Evolutionary conservation across 306 rosid species (phyloP).

Genomic region (Inga laurina): DNA sequence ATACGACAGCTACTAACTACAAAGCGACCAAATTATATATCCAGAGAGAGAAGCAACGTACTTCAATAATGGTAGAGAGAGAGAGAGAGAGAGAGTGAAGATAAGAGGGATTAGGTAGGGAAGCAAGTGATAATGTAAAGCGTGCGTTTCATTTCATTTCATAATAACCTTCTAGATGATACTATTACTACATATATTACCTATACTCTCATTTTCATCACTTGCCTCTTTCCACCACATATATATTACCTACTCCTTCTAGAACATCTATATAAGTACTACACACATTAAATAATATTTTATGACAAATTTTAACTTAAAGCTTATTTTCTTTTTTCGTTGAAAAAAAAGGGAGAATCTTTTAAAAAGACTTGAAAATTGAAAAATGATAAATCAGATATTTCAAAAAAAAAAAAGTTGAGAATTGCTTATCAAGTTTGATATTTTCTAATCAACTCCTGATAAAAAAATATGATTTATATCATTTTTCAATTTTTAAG

Average conservation of each 20-base stretch:
- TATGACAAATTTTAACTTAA: too few relatives aligned
- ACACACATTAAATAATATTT: too few relatives aligned
- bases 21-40: background rate
- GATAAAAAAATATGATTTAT: too few relatives aligned
- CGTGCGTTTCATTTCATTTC: background rate
- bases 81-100: background rate
- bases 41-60: background rate
- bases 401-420: too few relatives aligned
- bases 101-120: background rate
- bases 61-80: slow-evolving; percentile 23
- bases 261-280: background rate
- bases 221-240: background rate
- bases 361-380: too few relatives aligned
- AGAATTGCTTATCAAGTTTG: too few relatives aligned
- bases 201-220: background rate
- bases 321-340: accelerated
- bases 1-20: background rate
- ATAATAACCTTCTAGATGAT: background rate
- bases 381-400: too few relatives aligned
- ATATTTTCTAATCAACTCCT: too few relatives aligned
- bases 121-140: background rate
- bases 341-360: too few relatives aligned
- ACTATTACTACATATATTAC: background rate
- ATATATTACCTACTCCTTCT: background rate
- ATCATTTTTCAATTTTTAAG: too few relatives aligned